Evolutionary conservation across 2,329 filamentous ascomycete species (phyloP).

Genomic region (Alternaria arbusti): DNA sequence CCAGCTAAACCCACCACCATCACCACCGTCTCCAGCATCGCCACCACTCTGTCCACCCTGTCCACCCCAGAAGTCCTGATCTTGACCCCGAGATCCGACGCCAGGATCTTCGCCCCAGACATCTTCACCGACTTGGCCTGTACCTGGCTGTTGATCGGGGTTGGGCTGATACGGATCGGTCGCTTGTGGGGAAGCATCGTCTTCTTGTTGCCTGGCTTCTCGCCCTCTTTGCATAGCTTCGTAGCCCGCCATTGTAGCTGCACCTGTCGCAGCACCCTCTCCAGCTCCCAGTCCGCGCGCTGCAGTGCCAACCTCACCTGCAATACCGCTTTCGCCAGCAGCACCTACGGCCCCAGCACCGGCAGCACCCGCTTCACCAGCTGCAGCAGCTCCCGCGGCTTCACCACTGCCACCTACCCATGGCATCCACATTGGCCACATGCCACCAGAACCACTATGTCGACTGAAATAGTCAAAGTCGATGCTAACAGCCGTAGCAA

Average conservation of each 20-base stretch:
- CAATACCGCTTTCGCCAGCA: slow-evolving; percentile 51
- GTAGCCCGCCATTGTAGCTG: slow-evolving; percentile 67
- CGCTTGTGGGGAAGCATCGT: slow-evolving; percentile 37
- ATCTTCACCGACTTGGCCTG: slow-evolving; percentile 28
- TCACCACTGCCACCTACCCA: slow-evolving; percentile 44
- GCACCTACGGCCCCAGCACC: slow-evolving; percentile 50
- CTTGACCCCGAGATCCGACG: slow-evolving; percentile 22
- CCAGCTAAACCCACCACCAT: slow-evolving; percentile 31
- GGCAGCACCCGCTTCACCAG: slow-evolving; percentile 47
- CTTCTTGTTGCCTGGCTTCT: slow-evolving; percentile 28
- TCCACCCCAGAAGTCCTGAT: slow-evolving; percentile 40
- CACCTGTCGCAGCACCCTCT: slow-evolving; percentile 57
- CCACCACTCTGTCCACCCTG: slow-evolving; percentile 38
- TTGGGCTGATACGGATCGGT: slow-evolving; percentile 28
- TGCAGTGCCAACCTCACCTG: slow-evolving; percentile 57
- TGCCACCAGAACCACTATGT: slow-evolving; percentile 58
- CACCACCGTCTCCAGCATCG: slow-evolving; percentile 36
- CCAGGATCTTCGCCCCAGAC: slow-evolving; percentile 42
- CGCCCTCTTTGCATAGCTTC: slow-evolving; percentile 66
- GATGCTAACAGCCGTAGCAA: slow-evolving; percentile 68
- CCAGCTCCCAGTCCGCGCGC: slow-evolving; percentile 48
- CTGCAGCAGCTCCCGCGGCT: slow-evolving; percentile 48
- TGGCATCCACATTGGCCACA: slow-evolving; percentile 60
- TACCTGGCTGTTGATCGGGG: slow-evolving; percentile 26
- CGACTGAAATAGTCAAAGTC: slow-evolving; percentile 73